Evolutionary conservation across 2,329 filamentous ascomycete species (phyloP).

Genomic region (Colletotrichum limetticola): DNA sequence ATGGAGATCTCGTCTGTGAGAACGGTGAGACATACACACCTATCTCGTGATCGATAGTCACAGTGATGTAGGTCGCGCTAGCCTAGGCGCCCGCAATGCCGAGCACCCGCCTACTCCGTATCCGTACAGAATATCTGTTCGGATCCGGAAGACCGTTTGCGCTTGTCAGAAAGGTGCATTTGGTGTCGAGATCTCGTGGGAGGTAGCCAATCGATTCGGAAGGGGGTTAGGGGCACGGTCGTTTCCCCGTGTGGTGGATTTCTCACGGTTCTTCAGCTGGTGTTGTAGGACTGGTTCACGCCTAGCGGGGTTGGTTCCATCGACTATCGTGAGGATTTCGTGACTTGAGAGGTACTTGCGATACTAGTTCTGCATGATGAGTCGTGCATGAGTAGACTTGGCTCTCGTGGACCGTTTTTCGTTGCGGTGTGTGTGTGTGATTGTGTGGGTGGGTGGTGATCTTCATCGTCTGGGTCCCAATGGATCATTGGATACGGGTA

Average conservation of each 20-base stretch:
- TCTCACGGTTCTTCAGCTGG: not conserved
- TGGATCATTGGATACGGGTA: not conserved
- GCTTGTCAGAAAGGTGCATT: not conserved
- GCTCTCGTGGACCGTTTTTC: not conserved
- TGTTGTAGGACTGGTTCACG: not conserved
- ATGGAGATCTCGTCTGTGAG: not conserved
- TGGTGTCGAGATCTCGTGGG: constrained; percentile 1
- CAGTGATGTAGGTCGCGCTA: not conserved
- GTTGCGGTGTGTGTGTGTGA: not conserved
- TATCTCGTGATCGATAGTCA: not conserved
- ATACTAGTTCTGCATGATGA: not conserved
- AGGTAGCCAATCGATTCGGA: not conserved
- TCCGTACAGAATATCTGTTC: not conserved
- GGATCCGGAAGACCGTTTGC: not conserved
- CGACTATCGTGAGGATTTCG: not conserved
- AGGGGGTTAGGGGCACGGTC: not conserved
- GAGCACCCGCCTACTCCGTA: not conserved
- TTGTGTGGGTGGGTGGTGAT: not conserved
- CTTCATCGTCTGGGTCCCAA: not conserved
- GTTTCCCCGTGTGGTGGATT: not conserved
- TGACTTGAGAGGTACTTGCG: not conserved
- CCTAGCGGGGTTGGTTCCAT: not conserved
- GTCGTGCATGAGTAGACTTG: not conserved
- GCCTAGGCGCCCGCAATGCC: not conserved
- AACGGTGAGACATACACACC: not conserved